Conservation (phyloP, 352 stramenopile species). For the Phytopythium montanum region DNA sequence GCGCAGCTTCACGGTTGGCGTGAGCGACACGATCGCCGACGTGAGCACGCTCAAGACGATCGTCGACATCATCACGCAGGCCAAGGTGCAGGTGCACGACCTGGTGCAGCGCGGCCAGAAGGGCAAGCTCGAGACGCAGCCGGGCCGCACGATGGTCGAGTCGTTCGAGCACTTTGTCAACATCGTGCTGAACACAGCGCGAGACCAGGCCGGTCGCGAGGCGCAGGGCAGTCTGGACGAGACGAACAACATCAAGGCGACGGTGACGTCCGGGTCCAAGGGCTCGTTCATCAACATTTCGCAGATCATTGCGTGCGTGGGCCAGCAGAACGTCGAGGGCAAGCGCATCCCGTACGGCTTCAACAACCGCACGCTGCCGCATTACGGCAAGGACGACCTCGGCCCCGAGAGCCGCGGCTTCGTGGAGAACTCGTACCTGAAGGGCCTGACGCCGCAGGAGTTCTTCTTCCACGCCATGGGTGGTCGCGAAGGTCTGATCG, state of each 20-base stretch:
- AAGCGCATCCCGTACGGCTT: constrained; percentile 97
- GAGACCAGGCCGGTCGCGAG: constrained; percentile 82
- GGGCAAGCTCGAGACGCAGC: constrained; percentile 97
- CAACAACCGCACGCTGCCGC: constrained; percentile 95
- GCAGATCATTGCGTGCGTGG: constrained; percentile 99
- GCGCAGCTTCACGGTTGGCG: constrained; percentile 97
- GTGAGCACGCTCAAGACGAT: constrained; percentile 98
- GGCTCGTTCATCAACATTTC: constrained; percentile 99
- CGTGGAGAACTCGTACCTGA: constrained; percentile 99
- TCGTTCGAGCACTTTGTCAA: constrained; percentile 99
- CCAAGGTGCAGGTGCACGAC: constrained; percentile 93
- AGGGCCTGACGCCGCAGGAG: constrained; percentile 92
- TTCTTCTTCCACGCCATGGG: constrained; percentile 99
- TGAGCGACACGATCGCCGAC: constrained; percentile 98
- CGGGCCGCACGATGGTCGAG: constrained; percentile 98
- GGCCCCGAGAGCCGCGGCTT: constrained; percentile 98
- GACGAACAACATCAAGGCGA: constrained; percentile 99
- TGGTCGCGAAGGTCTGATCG: constrained; percentile 98
- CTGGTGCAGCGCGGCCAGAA: constrained; percentile 97
- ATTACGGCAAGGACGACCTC: constrained; percentile 96
- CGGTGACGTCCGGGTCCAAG: constrained; percentile 98
- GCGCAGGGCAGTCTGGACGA: constrained; percentile 88
- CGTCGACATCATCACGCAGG: constrained; percentile 98
- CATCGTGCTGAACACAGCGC: constrained; percentile 91
- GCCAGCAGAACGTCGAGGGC: constrained; percentile 98